A percentile compares a stretch with the other conserved stretches of the same genome.
Conservation (phyloP, 352 stramenopile species). For the Globisporangium camurandrum region DNA sequence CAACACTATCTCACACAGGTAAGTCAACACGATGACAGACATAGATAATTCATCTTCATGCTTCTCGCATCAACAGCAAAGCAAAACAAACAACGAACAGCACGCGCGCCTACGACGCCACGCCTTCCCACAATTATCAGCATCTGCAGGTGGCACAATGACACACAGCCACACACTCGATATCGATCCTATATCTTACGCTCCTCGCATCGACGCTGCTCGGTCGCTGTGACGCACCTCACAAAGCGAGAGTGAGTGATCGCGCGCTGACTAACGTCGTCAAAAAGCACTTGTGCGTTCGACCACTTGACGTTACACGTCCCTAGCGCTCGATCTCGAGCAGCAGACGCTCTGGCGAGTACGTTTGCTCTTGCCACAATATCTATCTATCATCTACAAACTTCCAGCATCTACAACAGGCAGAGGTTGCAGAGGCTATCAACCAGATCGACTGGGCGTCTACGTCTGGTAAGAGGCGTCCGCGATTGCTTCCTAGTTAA, state of each 20-base stretch:
- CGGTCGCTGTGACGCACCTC: conserved; percentile 14
- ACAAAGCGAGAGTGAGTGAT: conserved; percentile 55
- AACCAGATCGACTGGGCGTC: conserved; percentile 80
- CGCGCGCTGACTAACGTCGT: conserved; percentile 47
- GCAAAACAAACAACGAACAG: no score
- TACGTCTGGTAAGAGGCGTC: conserved; percentile 24
- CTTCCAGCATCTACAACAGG: conserved; percentile 19
- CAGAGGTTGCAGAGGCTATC: conserved; percentile 60
- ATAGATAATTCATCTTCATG: no score
- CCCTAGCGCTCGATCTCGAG: conserved; percentile 32
- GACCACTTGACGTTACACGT: conserved; percentile 27
- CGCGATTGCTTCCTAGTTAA: conserved; percentile 63
- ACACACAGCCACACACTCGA: no score
- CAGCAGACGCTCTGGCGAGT: conserved; percentile 75
- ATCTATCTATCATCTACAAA: conserved; percentile 1
- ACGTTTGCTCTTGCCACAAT: conserved; percentile 3
- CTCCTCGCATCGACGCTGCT: background rate
- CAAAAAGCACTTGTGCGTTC: conserved; percentile 45
- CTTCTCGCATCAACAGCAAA: no score
- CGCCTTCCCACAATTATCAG: background rate
- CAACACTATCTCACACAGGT: no score
- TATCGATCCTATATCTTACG: background rate
- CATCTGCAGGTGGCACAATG: background rate
- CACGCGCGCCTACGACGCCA: no score
- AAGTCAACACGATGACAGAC: no score